A percentile compares a stretch with the other conserved stretches of the same genome.
Evolutionary conservation across 805 yeast genomes (phyloP).

Genomic region (Novakomyces olei): DNA sequence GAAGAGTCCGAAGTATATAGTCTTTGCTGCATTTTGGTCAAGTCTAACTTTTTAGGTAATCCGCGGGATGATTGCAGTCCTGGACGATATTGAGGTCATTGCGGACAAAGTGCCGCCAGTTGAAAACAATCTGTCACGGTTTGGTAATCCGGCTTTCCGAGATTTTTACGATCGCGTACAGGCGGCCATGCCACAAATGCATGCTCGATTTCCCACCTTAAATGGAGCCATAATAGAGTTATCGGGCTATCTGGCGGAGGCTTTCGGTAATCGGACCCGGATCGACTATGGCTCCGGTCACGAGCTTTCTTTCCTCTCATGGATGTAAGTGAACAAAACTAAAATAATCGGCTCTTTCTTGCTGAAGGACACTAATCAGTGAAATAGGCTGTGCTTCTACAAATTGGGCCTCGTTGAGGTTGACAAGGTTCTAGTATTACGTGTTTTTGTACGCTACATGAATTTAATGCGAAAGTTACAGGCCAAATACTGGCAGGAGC

Average conservation of each 20-base stretch:
- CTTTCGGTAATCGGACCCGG: slow-evolving; percentile 68
- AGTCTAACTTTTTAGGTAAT: slow-evolving; percentile 11
- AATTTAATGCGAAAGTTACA: slow-evolving; percentile 55
- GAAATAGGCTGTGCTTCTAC: background rate
- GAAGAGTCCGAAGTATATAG: slow-evolving; percentile 15
- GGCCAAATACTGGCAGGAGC: slow-evolving; percentile 60
- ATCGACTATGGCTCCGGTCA: slow-evolving; percentile 98
- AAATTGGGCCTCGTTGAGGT: no score
- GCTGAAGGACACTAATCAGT: slow-evolving; percentile 21
- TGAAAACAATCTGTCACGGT: slow-evolving; percentile 47
- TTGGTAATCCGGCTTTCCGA: slow-evolving; percentile 77
- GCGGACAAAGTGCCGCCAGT: slow-evolving; percentile 44
- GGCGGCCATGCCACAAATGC: slow-evolving; percentile 9
- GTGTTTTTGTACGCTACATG: slow-evolving; percentile 47
- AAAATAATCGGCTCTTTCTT: no score
- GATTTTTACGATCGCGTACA: slow-evolving; percentile 54
- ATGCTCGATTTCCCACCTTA: background rate
- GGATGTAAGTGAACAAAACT: no score
- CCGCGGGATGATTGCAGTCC: slow-evolving; percentile 19
- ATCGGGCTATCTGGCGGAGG: slow-evolving; percentile 35
- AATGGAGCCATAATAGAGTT: slow-evolving; percentile 24
- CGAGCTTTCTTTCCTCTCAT: slow-evolving; percentile 63
- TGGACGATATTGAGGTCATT: slow-evolving; percentile 25
- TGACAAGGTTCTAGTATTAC: slow-evolving; percentile 29
- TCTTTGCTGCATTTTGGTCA: background rate